These are phyloP conservation scores for Fusarium metavorans DNA, from an alignment of 2,329 filamentous ascomycete species.

Conservation along the genomic window DNA sequence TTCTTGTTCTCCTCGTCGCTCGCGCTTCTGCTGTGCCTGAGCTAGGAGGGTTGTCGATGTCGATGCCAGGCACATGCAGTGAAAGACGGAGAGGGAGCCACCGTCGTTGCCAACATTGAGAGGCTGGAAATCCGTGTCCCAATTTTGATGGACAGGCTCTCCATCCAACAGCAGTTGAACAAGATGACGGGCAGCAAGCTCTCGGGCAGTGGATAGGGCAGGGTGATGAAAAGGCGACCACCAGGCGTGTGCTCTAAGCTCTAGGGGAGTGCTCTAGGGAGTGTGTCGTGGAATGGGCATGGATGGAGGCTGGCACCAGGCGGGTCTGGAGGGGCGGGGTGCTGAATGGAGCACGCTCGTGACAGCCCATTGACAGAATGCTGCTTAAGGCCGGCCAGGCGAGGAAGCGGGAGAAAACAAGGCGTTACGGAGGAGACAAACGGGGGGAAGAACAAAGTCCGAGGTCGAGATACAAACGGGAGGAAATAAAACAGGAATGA, in stretches of 20 bases:
- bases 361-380: conserved; percentile 45
- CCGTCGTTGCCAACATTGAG: conserved; percentile 20
- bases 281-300: conserved; percentile 37
- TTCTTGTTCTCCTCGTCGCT: conserved; percentile 9
- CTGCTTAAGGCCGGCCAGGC: conserved; percentile 19
- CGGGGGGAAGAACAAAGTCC: not conserved
- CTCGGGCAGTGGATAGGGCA: conserved; percentile 18
- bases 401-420: conserved; percentile 16
- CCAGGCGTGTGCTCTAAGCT: conserved; percentile 40
- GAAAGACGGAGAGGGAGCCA: conserved; percentile 22
- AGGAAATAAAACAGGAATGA: conserved; percentile 1
- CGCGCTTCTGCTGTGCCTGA: conserved; percentile 28
- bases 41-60: conserved; percentile 25
- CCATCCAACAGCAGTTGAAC: conserved; percentile 27
- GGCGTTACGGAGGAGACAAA: conserved; percentile 7
- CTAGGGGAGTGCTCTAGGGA: conserved; percentile 36
- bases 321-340: conserved; percentile 49
- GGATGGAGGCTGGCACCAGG: conserved; percentile 44
- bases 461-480: not conserved
- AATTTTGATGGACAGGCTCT: conserved; percentile 31
- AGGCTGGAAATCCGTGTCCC: conserved; percentile 33
- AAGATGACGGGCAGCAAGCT: conserved; percentile 28
- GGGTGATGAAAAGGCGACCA: conserved; percentile 13
- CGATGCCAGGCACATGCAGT: conserved; percentile 44
- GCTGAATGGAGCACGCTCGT: conserved; percentile 49